A percentile compares a stretch with the other conserved stretches of the same genome.
phyloP scores from a whole-genome alignment of 164 flowering plant genomes.

The Magnolia sinica region DNA sequence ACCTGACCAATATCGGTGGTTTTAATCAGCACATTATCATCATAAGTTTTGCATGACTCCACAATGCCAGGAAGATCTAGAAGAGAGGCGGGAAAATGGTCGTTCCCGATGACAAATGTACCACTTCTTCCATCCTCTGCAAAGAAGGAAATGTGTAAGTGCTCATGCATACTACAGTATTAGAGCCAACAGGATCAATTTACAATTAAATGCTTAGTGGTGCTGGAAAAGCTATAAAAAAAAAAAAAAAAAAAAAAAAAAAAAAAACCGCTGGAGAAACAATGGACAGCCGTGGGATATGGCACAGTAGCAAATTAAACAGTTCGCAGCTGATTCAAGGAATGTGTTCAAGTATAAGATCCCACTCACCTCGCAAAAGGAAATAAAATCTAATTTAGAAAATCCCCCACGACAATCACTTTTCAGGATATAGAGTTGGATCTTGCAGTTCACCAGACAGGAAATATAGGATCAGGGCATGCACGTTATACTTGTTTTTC shows the following conservation, averaged over 20 bases:
- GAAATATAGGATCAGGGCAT: no score
- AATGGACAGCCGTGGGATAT: background rate
- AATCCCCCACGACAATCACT: no score
- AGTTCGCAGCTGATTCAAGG: background rate
- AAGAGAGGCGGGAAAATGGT: no score
- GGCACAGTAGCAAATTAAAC: background rate
- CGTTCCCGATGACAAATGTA: constrained; percentile 59
- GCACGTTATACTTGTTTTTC: no score
- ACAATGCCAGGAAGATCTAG: no score
- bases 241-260: background rate
- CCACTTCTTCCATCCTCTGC: constrained; percentile 74
- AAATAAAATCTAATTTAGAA: no score
- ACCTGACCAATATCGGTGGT: constrained; percentile 39
- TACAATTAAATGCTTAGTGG: no score
- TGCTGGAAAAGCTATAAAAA: background rate
- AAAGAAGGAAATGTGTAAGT: constrained; percentile 5
- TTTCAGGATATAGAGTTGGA: no score
- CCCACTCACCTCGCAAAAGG: no score
- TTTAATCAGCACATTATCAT: constrained; percentile 35
- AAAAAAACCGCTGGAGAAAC: background rate
- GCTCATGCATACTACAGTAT: background rate
- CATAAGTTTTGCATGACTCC: background rate
- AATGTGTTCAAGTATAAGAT: background rate
- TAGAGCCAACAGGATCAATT: no score
- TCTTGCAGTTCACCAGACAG: no score